phyloP scores from a whole-genome alignment of 1,284 basidiomycete genomes.

The Ceratobasidium theobromae region DNA sequence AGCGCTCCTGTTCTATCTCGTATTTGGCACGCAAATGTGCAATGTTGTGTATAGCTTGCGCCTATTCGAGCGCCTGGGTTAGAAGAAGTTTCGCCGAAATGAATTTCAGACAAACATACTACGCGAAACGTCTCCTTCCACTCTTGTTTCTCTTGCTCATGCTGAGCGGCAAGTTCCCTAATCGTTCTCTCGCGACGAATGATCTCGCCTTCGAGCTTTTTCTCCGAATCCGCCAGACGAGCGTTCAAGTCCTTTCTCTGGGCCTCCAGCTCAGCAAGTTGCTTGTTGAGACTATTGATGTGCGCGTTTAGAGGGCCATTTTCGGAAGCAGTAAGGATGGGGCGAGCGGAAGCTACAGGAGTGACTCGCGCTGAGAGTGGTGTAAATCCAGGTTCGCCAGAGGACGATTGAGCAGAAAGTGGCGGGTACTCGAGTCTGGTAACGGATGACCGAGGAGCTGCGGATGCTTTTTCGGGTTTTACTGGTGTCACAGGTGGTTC shows the following conservation, averaged over 20 bases:
- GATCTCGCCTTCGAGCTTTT: not conserved
- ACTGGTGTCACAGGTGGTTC: slow-evolving; percentile 7
- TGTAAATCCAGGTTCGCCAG: not conserved
- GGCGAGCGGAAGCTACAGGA: slow-evolving; percentile 13
- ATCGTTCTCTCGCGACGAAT: slow-evolving; percentile 11
- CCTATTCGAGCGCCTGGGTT: not conserved
- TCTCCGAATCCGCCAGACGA: not conserved
- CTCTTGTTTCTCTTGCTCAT: slow-evolving; percentile 21
- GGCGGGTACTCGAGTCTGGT: not conserved
- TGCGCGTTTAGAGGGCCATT: slow-evolving; percentile 16
- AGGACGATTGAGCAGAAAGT: not conserved
- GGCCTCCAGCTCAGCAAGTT: slow-evolving; percentile 9
- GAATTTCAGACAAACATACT: not conserved
- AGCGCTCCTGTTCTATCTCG: not conserved
- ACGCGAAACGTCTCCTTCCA: slow-evolving; percentile 4
- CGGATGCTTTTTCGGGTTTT: not conserved
- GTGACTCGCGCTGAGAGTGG: slow-evolving; percentile 6
- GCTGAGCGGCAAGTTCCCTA: not conserved
- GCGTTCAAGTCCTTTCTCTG: not conserved
- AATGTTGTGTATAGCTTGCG: slow-evolving; percentile 14
- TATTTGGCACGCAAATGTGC: not conserved
- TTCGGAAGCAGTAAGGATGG: not conserved
- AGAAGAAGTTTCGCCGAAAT: not conserved
- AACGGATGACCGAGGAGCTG: not conserved
- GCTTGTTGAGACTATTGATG: slow-evolving; percentile 20